Conservation (phyloP, 805 yeast genomes). For the Candida saitoana region DNA sequence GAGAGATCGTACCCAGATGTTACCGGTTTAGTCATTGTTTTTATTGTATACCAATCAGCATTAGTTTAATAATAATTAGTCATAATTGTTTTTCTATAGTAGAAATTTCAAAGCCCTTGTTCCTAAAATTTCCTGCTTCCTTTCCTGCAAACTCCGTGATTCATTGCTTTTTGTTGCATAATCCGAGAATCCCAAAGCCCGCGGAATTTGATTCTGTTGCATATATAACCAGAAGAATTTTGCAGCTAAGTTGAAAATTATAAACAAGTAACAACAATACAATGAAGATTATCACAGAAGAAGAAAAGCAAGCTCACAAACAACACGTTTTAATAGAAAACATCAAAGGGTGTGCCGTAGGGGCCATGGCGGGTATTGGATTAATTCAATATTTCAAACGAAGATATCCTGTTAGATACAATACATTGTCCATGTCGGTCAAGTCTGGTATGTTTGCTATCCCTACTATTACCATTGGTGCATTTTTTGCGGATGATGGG, state of each 20-base stretch:
- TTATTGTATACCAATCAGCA: background rate
- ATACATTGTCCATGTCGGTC: conserved; percentile 30
- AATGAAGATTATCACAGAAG: conserved; percentile 66
- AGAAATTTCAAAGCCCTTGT: too few relatives aligned
- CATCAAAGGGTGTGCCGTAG: conserved; percentile 53
- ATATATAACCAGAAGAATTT: background rate
- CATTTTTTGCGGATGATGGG: conserved; percentile 67
- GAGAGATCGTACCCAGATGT: conserved; percentile 9
- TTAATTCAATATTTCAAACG: conserved; percentile 40
- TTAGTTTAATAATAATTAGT: too few relatives aligned
- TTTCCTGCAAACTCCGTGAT: background rate
- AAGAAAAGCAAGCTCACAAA: conserved; percentile 65
- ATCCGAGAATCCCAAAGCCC: conserved; percentile 1
- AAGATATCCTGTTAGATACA: conserved; percentile 45
- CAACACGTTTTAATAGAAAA: conserved; percentile 59
- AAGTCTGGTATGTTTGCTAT: conserved; percentile 62
- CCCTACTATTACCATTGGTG: conserved; percentile 61
- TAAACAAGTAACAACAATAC: conserved; percentile 14
- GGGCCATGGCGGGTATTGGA: conserved; percentile 53
- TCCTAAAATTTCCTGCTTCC: background rate
- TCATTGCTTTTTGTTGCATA: conserved; percentile 1
- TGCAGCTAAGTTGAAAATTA: conserved; percentile 2
- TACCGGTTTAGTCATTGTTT: background rate
- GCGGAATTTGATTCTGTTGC: background rate
- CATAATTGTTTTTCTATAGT: too few relatives aligned